A percentile compares a stretch with the other conserved stretches of the same genome.
phyloP scores from a whole-genome alignment of 768 basidiomycete genomes.

The Auricularia heimuer region DNA sequence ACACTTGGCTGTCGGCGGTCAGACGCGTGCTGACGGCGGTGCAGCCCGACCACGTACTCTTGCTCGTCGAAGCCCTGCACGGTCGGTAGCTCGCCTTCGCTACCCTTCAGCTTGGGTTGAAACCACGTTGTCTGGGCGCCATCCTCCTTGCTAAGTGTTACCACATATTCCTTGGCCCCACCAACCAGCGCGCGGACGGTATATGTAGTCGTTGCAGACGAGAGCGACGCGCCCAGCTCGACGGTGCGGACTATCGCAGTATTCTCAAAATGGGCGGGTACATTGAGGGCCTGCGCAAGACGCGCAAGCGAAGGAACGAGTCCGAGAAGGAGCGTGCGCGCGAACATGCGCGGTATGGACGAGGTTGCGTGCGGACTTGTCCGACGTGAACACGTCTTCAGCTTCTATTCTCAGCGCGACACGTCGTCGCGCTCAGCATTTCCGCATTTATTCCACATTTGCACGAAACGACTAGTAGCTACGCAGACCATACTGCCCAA shows the following conservation, averaged over 20 bases:
- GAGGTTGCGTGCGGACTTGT: too few species aligned
- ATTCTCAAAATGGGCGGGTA: slow-evolving; percentile 58
- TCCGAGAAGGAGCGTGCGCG: background rate
- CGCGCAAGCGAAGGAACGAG: slow-evolving; percentile 2
- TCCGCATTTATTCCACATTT: background rate
- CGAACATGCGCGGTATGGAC: background rate
- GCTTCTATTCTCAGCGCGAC: too few species aligned
- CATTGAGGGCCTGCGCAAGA: background rate
- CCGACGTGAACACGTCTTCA: too few species aligned
- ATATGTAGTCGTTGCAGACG: slow-evolving; percentile 84
- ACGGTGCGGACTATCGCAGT: slow-evolving; percentile 81
- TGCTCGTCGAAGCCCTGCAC: slow-evolving; percentile 38
- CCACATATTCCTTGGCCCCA: slow-evolving; percentile 51
- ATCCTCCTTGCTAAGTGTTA: slow-evolving; percentile 57
- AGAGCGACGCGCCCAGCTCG: slow-evolving; percentile 82
- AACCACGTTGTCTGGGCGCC: slow-evolving; percentile 63
- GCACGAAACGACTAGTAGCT: slow-evolving; percentile 17
- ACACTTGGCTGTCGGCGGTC: slow-evolving; percentile 23
- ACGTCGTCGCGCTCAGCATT: background rate
- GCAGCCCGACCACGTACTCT: slow-evolving; percentile 34
- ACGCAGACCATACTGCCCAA: slow-evolving; percentile 46
- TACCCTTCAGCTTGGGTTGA: slow-evolving; percentile 73
- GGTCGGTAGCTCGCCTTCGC: slow-evolving; percentile 40
- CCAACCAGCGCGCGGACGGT: slow-evolving; percentile 64
- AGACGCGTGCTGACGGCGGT: slow-evolving; percentile 3